Evolutionary conservation across 306 rosid genomes (phyloP), one percentile per base, ranked within the genome.

Genomic region (Ammopiptanthus mongolicus): DNA sequence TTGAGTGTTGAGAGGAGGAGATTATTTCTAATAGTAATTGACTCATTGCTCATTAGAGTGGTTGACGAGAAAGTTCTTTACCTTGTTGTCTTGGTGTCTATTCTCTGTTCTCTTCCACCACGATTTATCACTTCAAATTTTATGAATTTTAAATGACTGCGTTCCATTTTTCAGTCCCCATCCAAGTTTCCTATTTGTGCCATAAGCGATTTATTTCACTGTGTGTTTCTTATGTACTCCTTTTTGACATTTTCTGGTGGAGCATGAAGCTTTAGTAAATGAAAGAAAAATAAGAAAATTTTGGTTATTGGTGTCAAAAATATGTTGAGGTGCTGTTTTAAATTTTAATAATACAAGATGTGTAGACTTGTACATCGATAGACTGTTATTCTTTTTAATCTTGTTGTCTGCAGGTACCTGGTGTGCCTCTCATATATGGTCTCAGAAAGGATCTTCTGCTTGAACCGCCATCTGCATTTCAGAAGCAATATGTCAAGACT

Each of bases 361-460:
- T 64, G 23, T 14, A n/a, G 59, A 63, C 15, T 51, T 80, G 70
- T 22, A 9, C 74, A n/a, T 52, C 10, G 19, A 8, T 36, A 42
- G 47, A 10, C 19, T 29, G 18, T 57, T 50, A 46, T 73, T 70
- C 42, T 72, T 70, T 50, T 71, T 70, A 19, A 42, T 50, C 15
- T 77, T 56, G 41, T 31, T 68, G 22, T 74, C 15, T 65, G 67
- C 84, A 93, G 98, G 77, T 91, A 59, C 93, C 96, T 50, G 96
- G 98, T 28, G 96, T 94, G 42, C 98, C 97, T 21, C 73, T 87
- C 76, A 65, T 93, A 65, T 93, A n/a, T 76, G 88, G 91, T 75
- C 82, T 90, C 74, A 84, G 96, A 81, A 94, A 82, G 69, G 80
- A 93, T 28, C 95, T 94, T 74, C 80, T 87, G 52, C 87, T 94